These are phyloP conservation scores for Miscanthus lutarioriparius DNA, from an alignment of 176 grass and related monocot genomes.

Conservation along the genomic window DNA sequence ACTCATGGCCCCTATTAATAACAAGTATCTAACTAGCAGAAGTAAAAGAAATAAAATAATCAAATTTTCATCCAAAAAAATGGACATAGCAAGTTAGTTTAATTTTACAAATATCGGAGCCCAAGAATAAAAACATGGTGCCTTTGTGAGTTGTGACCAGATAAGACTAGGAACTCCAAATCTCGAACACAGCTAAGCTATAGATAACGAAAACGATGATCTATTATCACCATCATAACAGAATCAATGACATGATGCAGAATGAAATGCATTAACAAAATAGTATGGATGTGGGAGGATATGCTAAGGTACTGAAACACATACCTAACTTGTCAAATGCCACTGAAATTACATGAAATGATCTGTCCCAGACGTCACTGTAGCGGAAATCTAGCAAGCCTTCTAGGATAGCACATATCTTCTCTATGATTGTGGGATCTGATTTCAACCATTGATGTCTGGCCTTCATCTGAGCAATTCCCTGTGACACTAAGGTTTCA, in stretches of 20 bases:
- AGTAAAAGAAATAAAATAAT: neutral
- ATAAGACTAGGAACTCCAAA: constrained; percentile 12
- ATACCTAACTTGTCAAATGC: constrained; percentile 79
- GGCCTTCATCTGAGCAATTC: constrained; percentile 71
- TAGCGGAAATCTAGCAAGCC: constrained; percentile 72
- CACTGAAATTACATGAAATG: constrained; percentile 74
- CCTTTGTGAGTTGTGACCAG: neutral
- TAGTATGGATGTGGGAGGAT: neutral
- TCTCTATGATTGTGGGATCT: constrained; percentile 78
- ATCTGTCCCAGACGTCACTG: constrained; percentile 82
- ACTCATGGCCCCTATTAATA: constrained; percentile 3
- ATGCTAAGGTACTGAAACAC: constrained; percentile 9
- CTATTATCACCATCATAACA: neutral
- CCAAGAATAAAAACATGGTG: constrained; percentile 3
- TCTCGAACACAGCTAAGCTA: neutral
- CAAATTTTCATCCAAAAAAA: constrained; percentile 1
- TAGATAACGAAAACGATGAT: neutral
- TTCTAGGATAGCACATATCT: constrained; percentile 81
- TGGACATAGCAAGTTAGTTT: constrained; percentile 7
- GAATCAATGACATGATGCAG: constrained; percentile 6
- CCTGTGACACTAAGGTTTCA: constrained; percentile 68
- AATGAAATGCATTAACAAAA: neutral
- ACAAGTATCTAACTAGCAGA: neutral
- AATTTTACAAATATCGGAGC: neutral
- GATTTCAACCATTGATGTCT: constrained; percentile 55